Base-by-base conservation (phyloP, 1,284 basidiomycete genomes). In the Heterobasidion parviporum region DNA sequence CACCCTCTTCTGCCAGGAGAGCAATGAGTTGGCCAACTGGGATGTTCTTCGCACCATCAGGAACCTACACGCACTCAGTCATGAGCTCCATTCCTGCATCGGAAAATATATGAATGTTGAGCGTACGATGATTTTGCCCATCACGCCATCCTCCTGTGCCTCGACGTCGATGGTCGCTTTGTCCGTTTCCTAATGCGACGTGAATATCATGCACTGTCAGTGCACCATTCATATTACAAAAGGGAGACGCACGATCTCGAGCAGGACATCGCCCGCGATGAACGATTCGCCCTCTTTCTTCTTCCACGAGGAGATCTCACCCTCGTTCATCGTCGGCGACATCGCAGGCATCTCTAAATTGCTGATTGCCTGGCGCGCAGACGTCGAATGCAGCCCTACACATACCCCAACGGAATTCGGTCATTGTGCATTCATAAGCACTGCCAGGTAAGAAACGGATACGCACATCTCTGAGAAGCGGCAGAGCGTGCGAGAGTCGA, bases 141-240 rank as follows among this genome's bases (percentile, higher is more conserved):
- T 72, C 14, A 98, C 73, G 61, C 96, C 96, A 64, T 98, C 95
- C 46, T 98, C 95, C 70, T 94, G 94, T 6, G 96, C 94, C 73
- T 99, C 96, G n/a, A 99, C 95, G 67, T 99, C 96, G 67, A 99
- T 98, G 1, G 94, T 97, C 12, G 96, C 96, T 76, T 98, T 98
- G 81, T 98, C 96, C 43, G 95, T 98, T 81, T 98, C 96, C 94
- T 97, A 68, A 36, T 56, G 52, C 15, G n/a, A 15, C 50, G 46
- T 48, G 38, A 48, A 45, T 20, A 43, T 35, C 50, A 58, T 48
- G 15, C 6, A 5, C 26, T 7, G 32, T 26, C 36, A 4, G 14
- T 34, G 36, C 20, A 6, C 6, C 15, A 32, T 10, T 26, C 26
- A 6, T 26, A 5, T 5, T 26, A 26, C 4, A 26, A 26, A 26